Evolutionary conservation across 805 yeast species (phyloP).

Genomic region (Sugiyamaella lignohabitans): DNA sequence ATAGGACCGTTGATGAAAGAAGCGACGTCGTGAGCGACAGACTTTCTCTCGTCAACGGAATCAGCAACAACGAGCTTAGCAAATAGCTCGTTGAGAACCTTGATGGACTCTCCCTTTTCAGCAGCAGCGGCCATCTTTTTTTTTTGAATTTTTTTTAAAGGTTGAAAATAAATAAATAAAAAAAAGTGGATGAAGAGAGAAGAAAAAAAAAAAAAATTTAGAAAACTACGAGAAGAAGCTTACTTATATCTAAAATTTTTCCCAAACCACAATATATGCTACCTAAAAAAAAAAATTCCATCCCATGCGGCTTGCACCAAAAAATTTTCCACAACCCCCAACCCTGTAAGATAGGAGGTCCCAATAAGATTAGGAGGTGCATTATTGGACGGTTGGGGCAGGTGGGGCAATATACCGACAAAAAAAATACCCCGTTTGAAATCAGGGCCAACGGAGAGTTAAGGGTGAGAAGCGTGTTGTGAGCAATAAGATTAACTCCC

Average conservation of each 20-base stretch:
- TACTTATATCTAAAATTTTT: background rate
- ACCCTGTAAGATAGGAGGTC: background rate
- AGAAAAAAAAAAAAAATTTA: background rate
- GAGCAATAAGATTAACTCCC: no score
- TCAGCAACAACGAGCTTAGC: constrained; percentile 85
- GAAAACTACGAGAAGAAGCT: background rate
- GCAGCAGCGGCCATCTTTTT: constrained; percentile 20
- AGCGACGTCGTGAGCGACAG: constrained; percentile 84
- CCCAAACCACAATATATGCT: no score
- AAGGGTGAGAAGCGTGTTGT: no score
- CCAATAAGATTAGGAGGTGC: background rate
- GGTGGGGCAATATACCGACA: no score
- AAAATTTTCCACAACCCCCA: background rate
- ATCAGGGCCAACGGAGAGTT: no score
- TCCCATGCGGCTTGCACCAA: background rate
- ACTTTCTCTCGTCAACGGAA: constrained; percentile 65
- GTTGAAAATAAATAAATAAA: background rate
- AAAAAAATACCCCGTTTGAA: no score
- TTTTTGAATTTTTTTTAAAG: background rate
- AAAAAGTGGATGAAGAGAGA: background rate
- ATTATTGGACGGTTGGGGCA: background rate
- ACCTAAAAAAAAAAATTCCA: no score
- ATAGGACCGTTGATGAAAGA: constrained; percentile 93
- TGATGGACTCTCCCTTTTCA: constrained; percentile 26
- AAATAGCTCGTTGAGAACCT: constrained; percentile 91